Evolutionary conservation across 2,329 filamentous ascomycete genomes (phyloP).

Genomic region (Colletotrichum sp.): DNA sequence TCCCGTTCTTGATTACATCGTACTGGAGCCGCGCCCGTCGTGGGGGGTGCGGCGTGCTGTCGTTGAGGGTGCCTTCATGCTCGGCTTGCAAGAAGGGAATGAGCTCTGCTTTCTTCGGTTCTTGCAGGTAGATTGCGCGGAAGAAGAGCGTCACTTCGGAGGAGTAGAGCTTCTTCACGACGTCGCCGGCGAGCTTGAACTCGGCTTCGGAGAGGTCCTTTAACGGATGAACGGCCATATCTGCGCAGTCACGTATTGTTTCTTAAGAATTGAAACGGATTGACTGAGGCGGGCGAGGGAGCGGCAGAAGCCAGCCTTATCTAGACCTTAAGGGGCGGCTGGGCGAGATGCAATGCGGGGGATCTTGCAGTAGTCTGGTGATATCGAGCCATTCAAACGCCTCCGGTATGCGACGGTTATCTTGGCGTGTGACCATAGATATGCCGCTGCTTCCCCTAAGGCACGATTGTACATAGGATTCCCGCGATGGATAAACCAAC

Average conservation of each 20-base stretch:
- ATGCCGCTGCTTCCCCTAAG: background rate
- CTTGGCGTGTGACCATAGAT: background rate
- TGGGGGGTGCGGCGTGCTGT: constrained; percentile 45
- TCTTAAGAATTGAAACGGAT: background rate
- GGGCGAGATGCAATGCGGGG: background rate
- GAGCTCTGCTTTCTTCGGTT: constrained; percentile 64
- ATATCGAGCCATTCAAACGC: background rate
- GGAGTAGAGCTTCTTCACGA: constrained; percentile 39
- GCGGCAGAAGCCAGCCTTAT: background rate
- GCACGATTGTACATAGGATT: background rate
- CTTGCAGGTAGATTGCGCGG: constrained; percentile 68
- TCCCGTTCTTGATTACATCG: constrained; percentile 39
- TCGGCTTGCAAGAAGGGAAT: constrained; percentile 67
- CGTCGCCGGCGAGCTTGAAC: constrained; percentile 50
- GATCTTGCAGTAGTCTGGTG: background rate
- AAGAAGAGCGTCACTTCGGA: constrained; percentile 34
- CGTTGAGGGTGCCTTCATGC: constrained; percentile 53
- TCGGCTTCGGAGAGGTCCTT: constrained; percentile 55
- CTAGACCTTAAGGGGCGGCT: background rate
- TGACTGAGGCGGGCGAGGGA: background rate
- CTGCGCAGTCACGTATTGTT: background rate
- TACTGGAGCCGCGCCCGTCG: constrained; percentile 53
- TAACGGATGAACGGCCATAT: constrained; percentile 46
- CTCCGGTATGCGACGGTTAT: background rate
- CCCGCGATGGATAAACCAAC: background rate